Base-by-base conservation (phyloP, 2,329 filamentous ascomycete species). In the Canariomyces notabilis region DNA sequence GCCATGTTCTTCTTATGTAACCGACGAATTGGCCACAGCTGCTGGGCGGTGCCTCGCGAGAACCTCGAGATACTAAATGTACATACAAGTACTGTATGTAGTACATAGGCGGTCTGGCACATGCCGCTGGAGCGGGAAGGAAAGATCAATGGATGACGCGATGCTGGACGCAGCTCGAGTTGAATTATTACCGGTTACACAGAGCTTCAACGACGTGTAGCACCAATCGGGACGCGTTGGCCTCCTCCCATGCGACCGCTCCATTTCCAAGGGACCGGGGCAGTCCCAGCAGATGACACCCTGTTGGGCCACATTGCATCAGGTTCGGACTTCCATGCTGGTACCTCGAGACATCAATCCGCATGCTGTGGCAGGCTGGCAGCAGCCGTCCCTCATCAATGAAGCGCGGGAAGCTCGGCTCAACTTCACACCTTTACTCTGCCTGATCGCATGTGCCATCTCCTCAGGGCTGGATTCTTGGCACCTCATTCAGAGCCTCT, bases 201-300 rank as follows among this genome's bases (percentile, higher is more conserved):
- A 42, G 42, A 22, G 29, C 37, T 41, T 38, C 50, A 47, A 44
- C 45, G 52, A 51, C 52, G 52, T 55, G 54, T 53, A 36, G 32
- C 47, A 36, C 56, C 54, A 58, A 58, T 58, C 44, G 48, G 36
- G 35, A 44, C 49, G 54, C 51, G 49, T 49, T 46, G 16, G 35
- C 22, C 6, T 33, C 42, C 37, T 34, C 44, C 37, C 45, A 37
- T 37, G 38, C 44, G 41, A 44, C 11, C 41, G 42, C 46, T 46
- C 42, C 43, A 52, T 51, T 49, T 54, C 53, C 51, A 47, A 43
- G 41, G 16, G 32, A 37, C 47, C 34, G 46, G 42, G 35, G 31
- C 31, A 39, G 20, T 53, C 48, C 41, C 38, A 51, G 48, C 36
- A 16, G 37, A 52, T 38, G 41, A 20, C 46, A 42, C 31, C 46